phyloP scores from a whole-genome alignment of 2,329 filamentous ascomycete genomes.

The Xylariaceae sp. region DNA sequence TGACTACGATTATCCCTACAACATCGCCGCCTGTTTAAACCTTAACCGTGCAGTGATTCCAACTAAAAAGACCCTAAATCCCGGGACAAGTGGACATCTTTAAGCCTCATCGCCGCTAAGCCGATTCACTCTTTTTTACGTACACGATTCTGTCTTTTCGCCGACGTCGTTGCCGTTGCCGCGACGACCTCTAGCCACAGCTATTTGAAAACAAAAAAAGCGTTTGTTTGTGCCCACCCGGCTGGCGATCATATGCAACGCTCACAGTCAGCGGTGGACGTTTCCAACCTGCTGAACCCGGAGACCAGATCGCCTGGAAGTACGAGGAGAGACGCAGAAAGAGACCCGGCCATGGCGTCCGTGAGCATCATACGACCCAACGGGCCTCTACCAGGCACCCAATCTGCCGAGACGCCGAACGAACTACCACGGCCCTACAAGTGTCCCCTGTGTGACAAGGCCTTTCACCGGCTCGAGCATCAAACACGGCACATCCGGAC shows the following conservation, averaged over 20 bases:
- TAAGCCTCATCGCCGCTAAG: neutral
- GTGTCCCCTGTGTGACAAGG: constrained; percentile 96
- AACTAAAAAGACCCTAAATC: neutral
- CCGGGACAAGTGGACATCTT: neutral
- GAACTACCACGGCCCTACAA: constrained; percentile 97
- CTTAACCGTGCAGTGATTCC: neutral
- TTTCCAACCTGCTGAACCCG: constrained; percentile 69
- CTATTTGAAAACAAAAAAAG: neutral
- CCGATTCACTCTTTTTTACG: neutral
- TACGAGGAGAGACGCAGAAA: constrained; percentile 29
- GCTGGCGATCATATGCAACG: constrained; percentile 65
- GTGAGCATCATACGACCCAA: constrained; percentile 57
- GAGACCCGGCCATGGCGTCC: constrained; percentile 47
- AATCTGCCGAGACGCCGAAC: constrained; percentile 51
- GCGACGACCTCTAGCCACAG: neutral
- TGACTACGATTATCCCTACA: neutral
- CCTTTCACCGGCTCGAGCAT: constrained; percentile 95
- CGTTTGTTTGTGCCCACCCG: constrained; percentile 26
- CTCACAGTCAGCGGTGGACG: constrained; percentile 66
- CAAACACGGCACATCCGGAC: constrained; percentile 89
- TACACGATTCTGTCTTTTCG: neutral
- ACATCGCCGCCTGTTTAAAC: neutral
- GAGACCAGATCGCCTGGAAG: constrained; percentile 35
- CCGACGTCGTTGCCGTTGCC: neutral
- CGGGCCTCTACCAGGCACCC: constrained; percentile 56